Percentiles rank a stretch among this genome's conserved stretches.
These are phyloP conservation scores for Fusarium sacchari DNA, from an alignment of 2,329 filamentous ascomycete genomes.

Conservation along the genomic window DNA sequence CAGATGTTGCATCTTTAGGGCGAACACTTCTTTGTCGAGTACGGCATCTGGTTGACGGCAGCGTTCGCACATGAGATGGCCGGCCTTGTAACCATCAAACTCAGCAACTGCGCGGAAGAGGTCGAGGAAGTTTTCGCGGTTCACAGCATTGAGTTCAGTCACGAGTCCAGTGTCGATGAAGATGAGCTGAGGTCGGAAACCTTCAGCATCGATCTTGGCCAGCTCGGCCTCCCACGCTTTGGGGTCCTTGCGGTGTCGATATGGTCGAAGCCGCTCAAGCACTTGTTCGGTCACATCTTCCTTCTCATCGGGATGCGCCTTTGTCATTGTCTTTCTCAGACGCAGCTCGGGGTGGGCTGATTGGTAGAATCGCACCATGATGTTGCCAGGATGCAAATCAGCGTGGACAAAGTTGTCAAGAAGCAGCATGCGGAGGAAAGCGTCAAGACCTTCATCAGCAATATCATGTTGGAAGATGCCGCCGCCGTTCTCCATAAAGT, in stretches of 20 bases:
- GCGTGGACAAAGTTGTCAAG: conserved; percentile 98
- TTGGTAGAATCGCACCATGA: conserved; percentile 99
- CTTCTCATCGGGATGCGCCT: conserved; percentile 58
- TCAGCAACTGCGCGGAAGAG: conserved; percentile 96
- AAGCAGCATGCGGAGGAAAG: conserved; percentile 94
- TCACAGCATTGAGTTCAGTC: conserved; percentile 88
- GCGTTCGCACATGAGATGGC: conserved; percentile 94
- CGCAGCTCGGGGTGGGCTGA: conserved; percentile 75
- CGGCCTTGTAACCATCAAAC: conserved; percentile 96
- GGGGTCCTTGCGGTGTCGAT: conserved; percentile 69
- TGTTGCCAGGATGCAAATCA: conserved; percentile 95
- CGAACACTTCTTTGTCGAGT: conserved; percentile 88
- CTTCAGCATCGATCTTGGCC: conserved; percentile 81
- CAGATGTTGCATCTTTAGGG: conserved; percentile 95
- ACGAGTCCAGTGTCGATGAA: conserved; percentile 98
- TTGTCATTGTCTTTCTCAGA: conserved; percentile 42
- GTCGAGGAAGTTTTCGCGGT: conserved; percentile 91
- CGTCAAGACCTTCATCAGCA: conserved; percentile 92
- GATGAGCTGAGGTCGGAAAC: conserved; percentile 91
- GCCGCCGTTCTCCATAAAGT: conserved; percentile 90
- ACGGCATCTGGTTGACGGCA: conserved; percentile 93
- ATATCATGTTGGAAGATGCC: conserved; percentile 95
- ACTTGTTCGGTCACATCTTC: conserved; percentile 89
- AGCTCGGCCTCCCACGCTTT: conserved; percentile 80
- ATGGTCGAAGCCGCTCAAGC: conserved; percentile 80